These are phyloP conservation scores for Talaromyces rugulosus DNA, from an alignment of 2,329 filamentous ascomycete species.

Conservation along the genomic window DNA sequence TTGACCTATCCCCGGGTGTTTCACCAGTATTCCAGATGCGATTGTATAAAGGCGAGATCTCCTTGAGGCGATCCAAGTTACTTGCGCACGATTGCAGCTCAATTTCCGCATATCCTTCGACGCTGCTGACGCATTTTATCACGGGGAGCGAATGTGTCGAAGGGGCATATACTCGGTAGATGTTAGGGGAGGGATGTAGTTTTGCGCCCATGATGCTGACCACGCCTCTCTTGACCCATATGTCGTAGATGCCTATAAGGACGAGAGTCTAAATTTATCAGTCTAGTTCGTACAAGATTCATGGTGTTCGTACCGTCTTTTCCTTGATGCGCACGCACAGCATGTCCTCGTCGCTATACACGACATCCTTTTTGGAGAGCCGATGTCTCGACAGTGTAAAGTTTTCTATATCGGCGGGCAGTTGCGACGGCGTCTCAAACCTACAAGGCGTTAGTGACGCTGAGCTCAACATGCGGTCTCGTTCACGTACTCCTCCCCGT, in stretches of 20 bases:
- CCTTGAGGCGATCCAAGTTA: slow-evolving; percentile 41
- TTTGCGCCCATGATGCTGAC: slow-evolving; percentile 58
- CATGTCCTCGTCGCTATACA: slow-evolving; percentile 33
- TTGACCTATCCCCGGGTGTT: slow-evolving; percentile 29
- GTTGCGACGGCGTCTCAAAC: slow-evolving; percentile 29
- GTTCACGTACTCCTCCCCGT: slow-evolving; percentile 2
- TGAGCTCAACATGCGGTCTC: neutral
- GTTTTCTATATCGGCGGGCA: slow-evolving; percentile 28
- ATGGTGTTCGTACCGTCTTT: slow-evolving; percentile 28
- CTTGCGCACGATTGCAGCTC: slow-evolving; percentile 45
- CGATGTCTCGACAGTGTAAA: slow-evolving; percentile 37
- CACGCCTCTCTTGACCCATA: slow-evolving; percentile 55
- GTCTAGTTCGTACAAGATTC: slow-evolving; percentile 2
- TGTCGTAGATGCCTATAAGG: slow-evolving; percentile 51
- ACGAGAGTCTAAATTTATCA: slow-evolving; percentile 35
- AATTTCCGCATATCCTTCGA: slow-evolving; percentile 43
- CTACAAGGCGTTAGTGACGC: slow-evolving; percentile 19
- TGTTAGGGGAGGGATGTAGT: slow-evolving; percentile 41
- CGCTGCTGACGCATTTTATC: slow-evolving; percentile 43
- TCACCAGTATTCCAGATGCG: slow-evolving; percentile 48
- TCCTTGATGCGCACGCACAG: slow-evolving; percentile 38
- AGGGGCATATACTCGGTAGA: slow-evolving; percentile 51
- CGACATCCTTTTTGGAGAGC: slow-evolving; percentile 32
- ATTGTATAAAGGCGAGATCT: slow-evolving; percentile 49
- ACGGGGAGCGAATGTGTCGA: slow-evolving; percentile 54